Conservation (phyloP, 768 basidiomycete genomes). For the Kwoniella europaea region DNA sequence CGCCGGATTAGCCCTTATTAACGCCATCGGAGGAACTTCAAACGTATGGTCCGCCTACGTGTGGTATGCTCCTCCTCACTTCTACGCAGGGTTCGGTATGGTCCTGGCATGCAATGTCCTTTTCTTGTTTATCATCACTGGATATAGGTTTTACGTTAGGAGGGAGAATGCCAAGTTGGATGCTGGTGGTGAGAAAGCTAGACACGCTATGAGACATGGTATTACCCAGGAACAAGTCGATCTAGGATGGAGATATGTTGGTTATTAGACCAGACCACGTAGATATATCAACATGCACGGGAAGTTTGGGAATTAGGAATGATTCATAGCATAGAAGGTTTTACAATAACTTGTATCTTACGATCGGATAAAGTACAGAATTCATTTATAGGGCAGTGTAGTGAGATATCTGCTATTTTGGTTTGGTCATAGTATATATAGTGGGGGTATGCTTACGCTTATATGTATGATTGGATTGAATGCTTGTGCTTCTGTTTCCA, state of each 20-base stretch:
- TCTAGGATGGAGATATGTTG: constrained; percentile 42
- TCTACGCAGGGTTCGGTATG: constrained; percentile 43
- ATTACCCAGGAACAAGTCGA: constrained; percentile 44
- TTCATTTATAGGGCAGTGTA: too few relatives aligned
- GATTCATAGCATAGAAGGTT: background rate
- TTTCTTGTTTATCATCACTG: constrained; percentile 39
- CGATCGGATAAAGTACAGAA: too few relatives aligned
- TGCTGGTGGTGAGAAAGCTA: constrained; percentile 30
- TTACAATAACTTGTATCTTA: background rate
- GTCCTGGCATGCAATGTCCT: constrained; percentile 36
- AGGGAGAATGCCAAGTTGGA: constrained; percentile 45
- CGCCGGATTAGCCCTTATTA: constrained; percentile 48
- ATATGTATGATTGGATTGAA: too few relatives aligned
- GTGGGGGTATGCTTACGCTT: too few relatives aligned
- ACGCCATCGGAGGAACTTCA: constrained; percentile 46
- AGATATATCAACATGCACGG: too few relatives aligned
- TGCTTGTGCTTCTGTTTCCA: too few relatives aligned
- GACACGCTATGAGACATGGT: constrained; percentile 32
- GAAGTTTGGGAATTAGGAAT: too few relatives aligned
- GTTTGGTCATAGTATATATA: too few relatives aligned
- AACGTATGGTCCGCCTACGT: constrained; percentile 43
- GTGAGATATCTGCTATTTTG: too few relatives aligned
- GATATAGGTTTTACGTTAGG: constrained; percentile 47
- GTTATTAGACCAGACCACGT: constrained; percentile 5
- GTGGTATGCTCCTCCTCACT: constrained; percentile 40